These are phyloP conservation scores for Labyrinthula sp. DNA, from an alignment of 352 stramenopile genomes.

Conservation along the genomic window DNA sequence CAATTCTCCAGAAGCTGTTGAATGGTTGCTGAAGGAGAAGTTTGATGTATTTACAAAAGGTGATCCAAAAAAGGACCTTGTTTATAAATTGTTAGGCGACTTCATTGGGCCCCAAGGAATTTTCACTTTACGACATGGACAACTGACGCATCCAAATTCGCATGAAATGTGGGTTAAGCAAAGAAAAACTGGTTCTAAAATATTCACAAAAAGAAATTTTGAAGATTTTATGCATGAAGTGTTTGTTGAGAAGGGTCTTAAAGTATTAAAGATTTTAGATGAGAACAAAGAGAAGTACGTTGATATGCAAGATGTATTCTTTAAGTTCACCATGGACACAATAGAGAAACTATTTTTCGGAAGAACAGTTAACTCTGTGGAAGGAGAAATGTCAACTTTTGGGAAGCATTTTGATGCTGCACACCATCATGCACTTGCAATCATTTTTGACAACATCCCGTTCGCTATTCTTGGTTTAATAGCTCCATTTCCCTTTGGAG, in stretches of 20 bases:
- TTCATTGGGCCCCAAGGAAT: constrained; percentile 19
- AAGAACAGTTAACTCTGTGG: constrained; percentile 30
- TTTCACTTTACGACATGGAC: constrained; percentile 15
- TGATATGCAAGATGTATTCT: constrained; percentile 37
- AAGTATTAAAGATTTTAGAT: constrained; percentile 3
- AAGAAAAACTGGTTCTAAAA: constrained; percentile 13
- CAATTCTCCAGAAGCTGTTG: neutral
- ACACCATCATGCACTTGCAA: constrained; percentile 23
- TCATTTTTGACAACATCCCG: too few species aligned
- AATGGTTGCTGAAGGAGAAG: constrained; percentile 17
- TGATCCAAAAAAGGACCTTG: constrained; percentile 8
- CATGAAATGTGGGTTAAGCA: constrained; percentile 6
- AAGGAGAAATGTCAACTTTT: constrained; percentile 27
- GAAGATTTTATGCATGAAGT: constrained; percentile 12
- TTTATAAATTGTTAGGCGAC: constrained; percentile 18
- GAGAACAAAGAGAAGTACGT: constrained; percentile 12
- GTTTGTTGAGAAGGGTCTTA: constrained; percentile 11
- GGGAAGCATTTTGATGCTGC: constrained; percentile 31
- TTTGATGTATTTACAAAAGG: constrained; percentile 12
- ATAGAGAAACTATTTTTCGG: constrained; percentile 34
- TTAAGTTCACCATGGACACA: constrained; percentile 33
- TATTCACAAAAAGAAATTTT: constrained; percentile 24
- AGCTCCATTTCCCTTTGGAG: constrained; percentile 13
- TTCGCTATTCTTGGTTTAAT: too few species aligned
- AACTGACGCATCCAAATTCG: neutral